phyloP scores from a whole-genome alignment of 805 yeast genomes.

The Jamesozyma piceae region DNA sequence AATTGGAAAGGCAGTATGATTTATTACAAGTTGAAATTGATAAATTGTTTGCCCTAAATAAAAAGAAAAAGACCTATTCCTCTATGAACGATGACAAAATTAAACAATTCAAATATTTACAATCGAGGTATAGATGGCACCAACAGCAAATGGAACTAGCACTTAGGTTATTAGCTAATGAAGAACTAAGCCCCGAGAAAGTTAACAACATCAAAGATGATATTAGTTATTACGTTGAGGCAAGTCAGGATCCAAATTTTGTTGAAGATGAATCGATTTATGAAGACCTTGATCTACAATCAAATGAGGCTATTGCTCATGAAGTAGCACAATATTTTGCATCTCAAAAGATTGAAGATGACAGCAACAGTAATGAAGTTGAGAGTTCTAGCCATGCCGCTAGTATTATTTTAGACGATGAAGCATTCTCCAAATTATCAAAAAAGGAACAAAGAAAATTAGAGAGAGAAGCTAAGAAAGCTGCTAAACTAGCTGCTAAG shows the following conservation, averaged over 20 bases:
- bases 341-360: constrained; percentile 23
- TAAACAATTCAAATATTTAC: constrained; percentile 48
- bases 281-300: constrained; percentile 68
- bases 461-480: constrained; percentile 31
- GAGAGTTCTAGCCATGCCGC: neutral
- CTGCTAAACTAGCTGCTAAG: constrained; percentile 28
- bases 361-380: constrained; percentile 2
- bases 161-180: constrained; percentile 70
- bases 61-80: constrained; percentile 28
- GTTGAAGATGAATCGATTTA: constrained; percentile 92
- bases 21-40: constrained; percentile 49
- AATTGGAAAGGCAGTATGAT: constrained; percentile 73
- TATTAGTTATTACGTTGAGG: constrained; percentile 82
- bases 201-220: constrained; percentile 77
- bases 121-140: constrained; percentile 74
- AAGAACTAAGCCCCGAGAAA: constrained; percentile 65
- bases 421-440: constrained; percentile 21
- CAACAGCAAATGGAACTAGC: constrained; percentile 70
- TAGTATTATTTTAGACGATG: neutral
- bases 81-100: constrained; percentile 25
- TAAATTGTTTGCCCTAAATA: constrained; percentile 22
- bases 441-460: constrained; percentile 29
- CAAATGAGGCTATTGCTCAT: constrained; percentile 43
- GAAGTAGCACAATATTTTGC: constrained; percentile 37
- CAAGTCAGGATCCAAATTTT: constrained; percentile 83